A percentile compares a stretch with the other conserved stretches of the same genome.
Evolutionary conservation across 1,139 yeast genomes (phyloP).

Genomic region (Yamadazyma atlantica): DNA sequence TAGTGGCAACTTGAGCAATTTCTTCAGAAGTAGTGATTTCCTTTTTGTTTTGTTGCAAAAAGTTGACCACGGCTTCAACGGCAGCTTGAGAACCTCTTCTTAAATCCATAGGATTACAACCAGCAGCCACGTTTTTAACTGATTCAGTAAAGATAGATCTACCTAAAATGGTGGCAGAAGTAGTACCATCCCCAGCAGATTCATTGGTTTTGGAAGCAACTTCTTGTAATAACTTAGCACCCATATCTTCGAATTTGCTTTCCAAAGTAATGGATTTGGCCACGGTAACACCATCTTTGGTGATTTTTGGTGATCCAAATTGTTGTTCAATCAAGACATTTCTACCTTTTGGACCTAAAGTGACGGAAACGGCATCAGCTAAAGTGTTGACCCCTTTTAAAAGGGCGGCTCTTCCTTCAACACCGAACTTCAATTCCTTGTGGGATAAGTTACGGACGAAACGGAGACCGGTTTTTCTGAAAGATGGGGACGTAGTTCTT

Average conservation of each 20-base stretch:
- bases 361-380: slow-evolving; percentile 96
- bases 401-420: slow-evolving; percentile 96
- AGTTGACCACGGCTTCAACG: slow-evolving; percentile 92
- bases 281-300: slow-evolving; percentile 99
- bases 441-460: slow-evolving; percentile 68
- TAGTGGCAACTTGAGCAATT: slow-evolving; percentile 98
- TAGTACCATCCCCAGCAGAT: slow-evolving; percentile 99
- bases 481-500: slow-evolving; percentile 53
- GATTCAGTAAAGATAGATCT: slow-evolving; percentile 97
- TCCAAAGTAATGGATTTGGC: slow-evolving; percentile 84
- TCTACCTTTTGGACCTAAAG: slow-evolving; percentile 98
- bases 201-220: slow-evolving; percentile 98
- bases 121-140: slow-evolving; percentile 98
- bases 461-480: slow-evolving; percentile 33
- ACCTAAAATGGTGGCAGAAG: slow-evolving; percentile 96
- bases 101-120: slow-evolving; percentile 99
- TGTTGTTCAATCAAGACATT: slow-evolving; percentile 96
- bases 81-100: slow-evolving; percentile 99
- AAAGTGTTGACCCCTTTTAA: slow-evolving; percentile 94
- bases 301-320: slow-evolving; percentile 96
- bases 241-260: slow-evolving; percentile 95
- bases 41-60: slow-evolving; percentile 86
- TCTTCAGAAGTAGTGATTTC: slow-evolving; percentile 97
- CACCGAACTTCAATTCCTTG: slow-evolving; percentile 97
- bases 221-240: slow-evolving; percentile 95